Base-by-base conservation (phyloP, 176 grass and related monocot genomes). In the Cymbopogon citratus region DNA sequence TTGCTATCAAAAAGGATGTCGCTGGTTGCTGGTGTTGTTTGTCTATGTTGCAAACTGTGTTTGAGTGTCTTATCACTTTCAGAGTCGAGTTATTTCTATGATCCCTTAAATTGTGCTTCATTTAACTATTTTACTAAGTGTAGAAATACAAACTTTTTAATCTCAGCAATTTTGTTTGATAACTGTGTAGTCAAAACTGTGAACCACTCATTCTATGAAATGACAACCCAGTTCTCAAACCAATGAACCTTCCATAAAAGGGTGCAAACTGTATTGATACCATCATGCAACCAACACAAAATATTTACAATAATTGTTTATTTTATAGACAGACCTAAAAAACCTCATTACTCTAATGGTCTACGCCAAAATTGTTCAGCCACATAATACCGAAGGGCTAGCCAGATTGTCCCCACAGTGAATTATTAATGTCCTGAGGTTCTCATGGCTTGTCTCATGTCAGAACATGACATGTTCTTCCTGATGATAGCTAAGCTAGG, bases 311-410 rank as follows among this genome's bases (percentile, higher is more conserved):
- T 56, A 27, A 21, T 54, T 13, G 2, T 61, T 85, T 60, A 31
- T 26, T 28, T 70, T 45, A 66, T 10, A 54, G 13, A 65, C 21
- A 57, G 36, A 35, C 66, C 72, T 31, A 11, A 28, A 61, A 57
- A 60, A 25, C 56, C 19, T 9, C 52, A 19, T 59, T 72, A 15
- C 65, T n/a, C 2, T 21, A 65, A 77, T 65, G 7, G 18, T 31
- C 23, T 41, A 73, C 69, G 60, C 48, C 51, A 74, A 82, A 85
- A 74, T 39, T 77, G 23, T 83, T 78, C 39, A 72, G 51, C 49
- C 61, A 90, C 68, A 83, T 90, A 86, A 86, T 83, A 66, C 79
- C 83, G 61, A 74, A 73, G 74, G 79, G 79, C 46, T 86, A 41
- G 74, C 59, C 38, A 83, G 79, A 69, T 68, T 86, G 88, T 83